Evolutionary conservation across 805 yeast species (phyloP), one percentile per base, ranked within the genome.

Genomic region (Wickerhamiella australiensis): DNA sequence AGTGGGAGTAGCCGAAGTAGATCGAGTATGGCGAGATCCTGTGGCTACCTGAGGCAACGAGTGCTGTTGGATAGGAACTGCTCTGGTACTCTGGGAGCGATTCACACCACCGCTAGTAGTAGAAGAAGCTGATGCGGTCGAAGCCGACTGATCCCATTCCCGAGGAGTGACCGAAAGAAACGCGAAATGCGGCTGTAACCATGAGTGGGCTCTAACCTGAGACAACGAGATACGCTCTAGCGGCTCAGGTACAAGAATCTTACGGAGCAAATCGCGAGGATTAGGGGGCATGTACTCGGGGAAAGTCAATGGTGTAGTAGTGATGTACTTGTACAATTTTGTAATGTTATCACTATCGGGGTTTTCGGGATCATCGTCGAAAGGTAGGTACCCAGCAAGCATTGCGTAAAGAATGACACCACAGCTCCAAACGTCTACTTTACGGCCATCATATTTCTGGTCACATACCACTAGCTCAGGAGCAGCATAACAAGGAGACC

Each of bases 401-500:
- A 92, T 92, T 9, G 97, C 96, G 62, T 87, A 92, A 40, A 92
- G 68, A 49, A 92, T 92, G 25, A 92, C 88, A 52, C 98, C 98
- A 59, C 95, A 79, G 0, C 96, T 85, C 98, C 98, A 92, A 40
- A 88, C 82, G 66, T 92, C 98, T 27, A 86, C 96, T 65, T 86
- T 87, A 54, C 86, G 76, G 20, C 95, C 96, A 57, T 84, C 86
- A 63, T 92, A 92, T 13, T 94, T 87, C 49, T 79, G 76, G 54
- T 80, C 85, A 11, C 90, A 82, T 26, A 87, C 81, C 2, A 92
- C 98, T 51, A 92, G 69, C 63, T 92, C 98, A 0, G 98, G 98
- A 1, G 98, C 98, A 0, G 98, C 98, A 65, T 90, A 90, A 65
- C 98, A 90, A 0, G 98, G 98, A 2, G 95, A 85, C 1, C 98